Percentiles rank a stretch among this genome's conserved stretches.
These are phyloP conservation scores for Penicillium janthinellum DNA, from an alignment of 2,329 filamentous ascomycete species.

Conservation along the genomic window DNA sequence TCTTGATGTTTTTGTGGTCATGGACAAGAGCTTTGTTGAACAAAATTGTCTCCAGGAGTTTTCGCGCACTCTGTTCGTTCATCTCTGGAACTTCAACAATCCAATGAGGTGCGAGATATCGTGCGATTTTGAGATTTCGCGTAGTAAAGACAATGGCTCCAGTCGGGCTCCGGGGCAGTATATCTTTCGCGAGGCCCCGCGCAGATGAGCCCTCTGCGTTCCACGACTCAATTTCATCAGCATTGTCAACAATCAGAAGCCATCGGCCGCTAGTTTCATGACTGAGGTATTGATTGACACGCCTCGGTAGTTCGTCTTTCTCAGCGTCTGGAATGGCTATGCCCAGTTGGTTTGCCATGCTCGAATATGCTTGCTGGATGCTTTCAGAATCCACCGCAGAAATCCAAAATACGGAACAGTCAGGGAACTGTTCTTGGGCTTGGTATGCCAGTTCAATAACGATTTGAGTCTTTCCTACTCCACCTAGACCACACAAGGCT, in stretches of 20 bases:
- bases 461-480: slow-evolving; percentile 34
- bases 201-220: background rate
- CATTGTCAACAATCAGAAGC: slow-evolving; percentile 36
- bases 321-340: background rate
- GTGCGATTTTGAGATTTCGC: slow-evolving; percentile 23
- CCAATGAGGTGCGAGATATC: slow-evolving; percentile 17
- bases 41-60: slow-evolving; percentile 21
- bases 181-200: no score
- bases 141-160: slow-evolving; percentile 36
- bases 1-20: background rate
- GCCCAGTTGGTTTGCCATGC: slow-evolving; percentile 20
- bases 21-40: slow-evolving; percentile 23
- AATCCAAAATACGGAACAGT: slow-evolving; percentile 34
- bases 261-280: slow-evolving; percentile 19
- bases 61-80: slow-evolving; percentile 10
- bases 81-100: slow-evolving; percentile 23
- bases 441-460: slow-evolving; percentile 30
- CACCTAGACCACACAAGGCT: slow-evolving; percentile 22
- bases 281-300: slow-evolving; percentile 20
- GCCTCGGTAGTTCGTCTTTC: slow-evolving; percentile 10
- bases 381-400: slow-evolving; percentile 23
- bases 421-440: slow-evolving; percentile 16
- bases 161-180: background rate
- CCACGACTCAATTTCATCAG: slow-evolving; percentile 31
- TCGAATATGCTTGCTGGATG: slow-evolving; percentile 29